Evolutionary conservation across 805 yeast genomes (phyloP), one percentile per base, ranked within the genome.

Genomic region (Candida arabinofermentans): DNA sequence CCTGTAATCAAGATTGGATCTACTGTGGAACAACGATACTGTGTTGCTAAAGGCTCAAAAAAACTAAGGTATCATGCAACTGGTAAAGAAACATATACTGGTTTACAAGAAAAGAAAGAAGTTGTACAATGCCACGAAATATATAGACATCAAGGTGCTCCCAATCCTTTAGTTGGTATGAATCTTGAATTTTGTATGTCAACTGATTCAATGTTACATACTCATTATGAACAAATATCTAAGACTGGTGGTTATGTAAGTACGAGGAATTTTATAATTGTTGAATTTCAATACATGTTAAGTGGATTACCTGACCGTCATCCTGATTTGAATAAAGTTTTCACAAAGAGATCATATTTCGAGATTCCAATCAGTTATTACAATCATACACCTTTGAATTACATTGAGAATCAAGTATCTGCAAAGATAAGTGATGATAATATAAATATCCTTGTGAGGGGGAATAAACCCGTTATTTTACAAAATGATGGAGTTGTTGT

Each of bases 311-410:
- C 8, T 4, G 26, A 29, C 5, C 12, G 13, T 37, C 13, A 8
- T 17, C 31, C 6, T 18, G 31, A 37, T 13, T 9, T n/a, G 22
- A 34, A 38, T 14, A 24, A 16, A 18, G 27, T 38, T n/a, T 38
- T 32, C 23, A 13, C 18, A n/a, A 38, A 38, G 26, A 33, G 41
- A 10, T 26, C 31, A 6, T 38, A 22, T n/a, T 38, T 38, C 14
- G 41, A 38, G n/a, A 31, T 38, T 9, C 41, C 41, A 5, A 27
- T 38, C 32, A 24, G 10, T 8, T 33, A 24, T 12, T 38, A 38
- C 21, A 26, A 33, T 27, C 26, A 26, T 9, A 10, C 31, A n/a
- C 19, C 36, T 12, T 6, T 22, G n/a, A 37, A 37, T 14, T 37
- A 29, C n/a, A 22, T 22, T 6, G 27, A 21, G 8, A 24, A 13